Conservation (phyloP, 148 eudicot species). For the Polygonum maritimum region DNA sequence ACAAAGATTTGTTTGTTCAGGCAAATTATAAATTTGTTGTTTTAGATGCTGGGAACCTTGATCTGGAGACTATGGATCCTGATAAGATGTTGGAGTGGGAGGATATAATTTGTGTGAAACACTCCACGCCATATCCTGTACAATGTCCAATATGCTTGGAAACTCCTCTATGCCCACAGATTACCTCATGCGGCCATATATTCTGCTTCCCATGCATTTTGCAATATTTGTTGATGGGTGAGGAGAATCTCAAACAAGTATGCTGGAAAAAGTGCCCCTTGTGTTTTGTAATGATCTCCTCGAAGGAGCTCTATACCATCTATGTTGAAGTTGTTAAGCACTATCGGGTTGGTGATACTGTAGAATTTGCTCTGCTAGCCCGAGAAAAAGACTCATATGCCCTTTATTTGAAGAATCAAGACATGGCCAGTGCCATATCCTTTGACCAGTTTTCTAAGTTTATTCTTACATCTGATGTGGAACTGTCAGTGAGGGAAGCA, state of each 20-base stretch:
- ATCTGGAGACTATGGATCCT: conserved; percentile 65
- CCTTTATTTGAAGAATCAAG: conserved; percentile 38
- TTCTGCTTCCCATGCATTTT: conserved; percentile 91
- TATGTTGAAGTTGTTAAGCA: conserved; percentile 69
- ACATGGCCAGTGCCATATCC: conserved; percentile 21
- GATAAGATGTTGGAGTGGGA: conserved; percentile 90
- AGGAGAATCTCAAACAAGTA: conserved; percentile 63
- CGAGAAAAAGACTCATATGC: conserved; percentile 68
- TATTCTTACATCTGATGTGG: conserved; percentile 75
- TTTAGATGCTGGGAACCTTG: conserved; percentile 56
- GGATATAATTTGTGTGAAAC: conserved; percentile 80
- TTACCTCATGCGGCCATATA: conserved; percentile 90
- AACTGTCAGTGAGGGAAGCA: conserved; percentile 78
- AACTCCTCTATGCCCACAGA: conserved; percentile 83
- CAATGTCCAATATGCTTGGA: conserved; percentile 95
- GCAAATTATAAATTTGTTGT: conserved; percentile 91
- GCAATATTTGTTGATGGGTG: conserved; percentile 63
- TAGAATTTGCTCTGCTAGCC: conserved; percentile 67
- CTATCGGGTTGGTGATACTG: conserved; percentile 41
- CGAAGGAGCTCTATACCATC: conserved; percentile 75
- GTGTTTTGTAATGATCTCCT: conserved; percentile 81
- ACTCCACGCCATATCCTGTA: conserved; percentile 59
- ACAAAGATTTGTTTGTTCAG: conserved; percentile 93
- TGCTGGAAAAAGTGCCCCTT: conserved; percentile 84
- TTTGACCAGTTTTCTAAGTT: conserved; percentile 70